Base-by-base conservation (phyloP, 1,284 basidiomycete genomes). In the Cutaneotrichosporon sp. region DNA sequence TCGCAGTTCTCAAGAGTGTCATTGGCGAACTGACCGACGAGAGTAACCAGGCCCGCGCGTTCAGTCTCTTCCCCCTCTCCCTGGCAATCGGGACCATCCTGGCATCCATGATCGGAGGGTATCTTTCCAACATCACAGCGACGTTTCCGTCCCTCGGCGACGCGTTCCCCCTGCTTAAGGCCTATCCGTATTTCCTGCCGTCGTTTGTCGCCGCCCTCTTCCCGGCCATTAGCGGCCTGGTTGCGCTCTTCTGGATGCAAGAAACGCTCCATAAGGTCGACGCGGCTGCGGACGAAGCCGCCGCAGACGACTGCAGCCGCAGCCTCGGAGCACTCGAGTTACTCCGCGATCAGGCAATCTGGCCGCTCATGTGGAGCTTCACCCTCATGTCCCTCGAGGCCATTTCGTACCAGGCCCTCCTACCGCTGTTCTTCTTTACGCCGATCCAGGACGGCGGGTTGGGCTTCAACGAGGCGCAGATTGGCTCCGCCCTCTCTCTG, bases 341-440 rank as follows among this genome's bases (percentile, higher is more conserved):
- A 14, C 45, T 68, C 49, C 57, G 58, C n/a, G 37, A 34, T 46
- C 46, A 26, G 2, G 52, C 55, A 17, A 65, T 67, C 62, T 57
- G 61, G 47, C 39, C 49, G 10, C 51, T 68, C 52, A 66, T 69
- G 57, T 54, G 57, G 20, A 63, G 60, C 14, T 70, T 70, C 41
- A 61, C 61, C 12, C 41, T 70, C 19, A 49, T 67, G 10, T 65
- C 66, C n/a, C 60, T 70, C 16, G 57, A 64, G 27, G 63, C 64
- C 8, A 62, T 61, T 11, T 57, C 61, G 12, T 58, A 66, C 17
- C 46, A 52, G 12, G 64, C 61, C 4, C 55, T 73, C 14, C 54
- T 68, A 10, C 68, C 68, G 12, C 55, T 74, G 16, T 74, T 72
- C 63, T 68, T 66, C 60, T 74, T 70, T 46, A 71, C 70, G 12